Evolutionary conservation across 2,329 filamentous ascomycete genomes (phyloP), one percentile per base, ranked within the genome.

Genomic region (Clarireedia hainanense): DNA sequence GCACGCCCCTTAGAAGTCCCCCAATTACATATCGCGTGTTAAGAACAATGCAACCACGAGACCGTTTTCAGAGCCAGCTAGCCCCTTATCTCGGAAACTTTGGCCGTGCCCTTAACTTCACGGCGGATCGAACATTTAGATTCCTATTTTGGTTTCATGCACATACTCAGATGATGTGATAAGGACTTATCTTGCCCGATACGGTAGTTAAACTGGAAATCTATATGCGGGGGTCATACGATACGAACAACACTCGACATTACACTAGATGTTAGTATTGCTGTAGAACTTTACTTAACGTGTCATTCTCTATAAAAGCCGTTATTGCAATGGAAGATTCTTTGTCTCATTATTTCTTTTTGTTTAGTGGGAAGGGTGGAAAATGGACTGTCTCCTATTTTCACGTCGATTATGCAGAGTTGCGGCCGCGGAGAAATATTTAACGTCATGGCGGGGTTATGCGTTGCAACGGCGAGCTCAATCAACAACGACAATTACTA

Each of bases 221-320:
- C 30, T 10, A 24, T 23, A 15, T 55, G 52, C 46, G 52, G 52
- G 52, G 52, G 52, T 55, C 26, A 24, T 20, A 24, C 23, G 40
- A 43, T 43, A 20, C 40, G 39, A 43, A 43, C 2, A 23, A 43
- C 17, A 43, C 40, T 20, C 40, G 39, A 20, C 40, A 43, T 43
- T 43, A 24, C 40, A 43, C 40, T 23, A 9, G 10, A 9, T 12
- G 23, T 10, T 23, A 5, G 6, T 23, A 5, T 4, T 43, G 12
- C 7, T 20, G 12, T 17, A 20, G 17, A 10, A 43, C 15, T 43
- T 43, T 12, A 20, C 2, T 17, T 43, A 12, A 24, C 12, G 23
- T 43, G 10, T 43, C 7, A 23, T 20, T 20, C 5, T 42, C 20
- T 7, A 43, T 43, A 9, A 20, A 17, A 9, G 39, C 17, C 15